phyloP scores from a whole-genome alignment of 2,329 filamentous ascomycete species.

The Trichoderma harzianum region DNA sequence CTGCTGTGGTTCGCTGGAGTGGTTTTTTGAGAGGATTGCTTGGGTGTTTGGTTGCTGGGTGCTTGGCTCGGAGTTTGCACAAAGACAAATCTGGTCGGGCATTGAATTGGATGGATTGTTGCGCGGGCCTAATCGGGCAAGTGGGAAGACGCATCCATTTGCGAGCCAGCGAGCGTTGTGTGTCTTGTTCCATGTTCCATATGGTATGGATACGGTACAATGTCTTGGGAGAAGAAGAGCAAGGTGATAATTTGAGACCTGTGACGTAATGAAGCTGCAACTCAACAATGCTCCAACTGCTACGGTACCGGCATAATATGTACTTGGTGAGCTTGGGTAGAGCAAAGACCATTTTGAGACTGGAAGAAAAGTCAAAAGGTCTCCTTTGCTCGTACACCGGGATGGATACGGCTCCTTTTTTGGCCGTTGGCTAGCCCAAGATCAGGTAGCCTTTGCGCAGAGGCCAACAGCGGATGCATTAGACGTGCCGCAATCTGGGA shows the following conservation, averaged over 20 bases:
- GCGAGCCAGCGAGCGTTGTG: background rate
- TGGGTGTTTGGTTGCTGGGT: background rate
- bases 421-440: background rate
- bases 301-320: background rate
- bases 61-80: background rate
- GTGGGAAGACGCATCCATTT: constrained; percentile 17
- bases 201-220: background rate
- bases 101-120: background rate
- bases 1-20: constrained; percentile 1
- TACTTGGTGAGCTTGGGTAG: background rate
- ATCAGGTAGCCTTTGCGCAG: background rate
- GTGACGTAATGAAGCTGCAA: constrained; percentile 15
- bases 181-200: background rate
- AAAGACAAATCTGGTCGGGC: background rate
- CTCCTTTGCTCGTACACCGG: background rate
- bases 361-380: background rate
- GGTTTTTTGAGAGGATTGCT: background rate
- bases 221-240: background rate
- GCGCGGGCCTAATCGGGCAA: constrained; percentile 9
- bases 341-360: background rate
- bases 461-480: constrained; percentile 15
- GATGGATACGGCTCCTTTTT: background rate
- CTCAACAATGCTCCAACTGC: background rate
- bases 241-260: background rate
- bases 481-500: constrained; percentile 13